Conservation (phyloP, 208 protist species). For the Balamuthia mandrillaris region DNA sequence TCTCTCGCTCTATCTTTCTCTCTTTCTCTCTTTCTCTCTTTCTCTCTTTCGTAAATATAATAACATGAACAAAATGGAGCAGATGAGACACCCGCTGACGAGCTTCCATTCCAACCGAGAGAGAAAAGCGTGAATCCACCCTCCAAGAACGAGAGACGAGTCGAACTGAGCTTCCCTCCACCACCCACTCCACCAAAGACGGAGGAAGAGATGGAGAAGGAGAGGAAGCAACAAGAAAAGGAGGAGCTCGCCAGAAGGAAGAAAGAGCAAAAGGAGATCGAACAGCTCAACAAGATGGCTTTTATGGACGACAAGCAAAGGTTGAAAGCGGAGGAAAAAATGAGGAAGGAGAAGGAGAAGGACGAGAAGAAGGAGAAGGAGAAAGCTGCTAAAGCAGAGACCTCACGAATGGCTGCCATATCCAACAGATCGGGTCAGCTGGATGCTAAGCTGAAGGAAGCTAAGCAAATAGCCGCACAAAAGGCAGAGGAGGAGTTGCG, state of each 20-base stretch:
- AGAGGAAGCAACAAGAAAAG: constrained; percentile 17
- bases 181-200: constrained; percentile 23
- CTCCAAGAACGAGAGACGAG: background rate
- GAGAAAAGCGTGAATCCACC: constrained; percentile 31
- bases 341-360: constrained; percentile 12
- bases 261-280: background rate
- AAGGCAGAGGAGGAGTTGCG: background rate
- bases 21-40: too few relatives aligned
- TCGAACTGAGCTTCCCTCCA: constrained; percentile 32
- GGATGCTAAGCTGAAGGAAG: constrained; percentile 8
- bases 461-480: background rate
- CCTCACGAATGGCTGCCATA: background rate
- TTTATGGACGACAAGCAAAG: constrained; percentile 39
- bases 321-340: background rate
- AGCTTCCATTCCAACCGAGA: constrained; percentile 3
- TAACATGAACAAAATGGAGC: background rate
- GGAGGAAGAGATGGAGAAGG: constrained; percentile 19
- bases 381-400: background rate
- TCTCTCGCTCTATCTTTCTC: background rate
- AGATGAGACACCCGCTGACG: background rate
- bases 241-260: constrained; percentile 3
- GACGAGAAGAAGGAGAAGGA: constrained; percentile 25
- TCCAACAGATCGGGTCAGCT: background rate
- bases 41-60: background rate
- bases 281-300: background rate